Conservation (phyloP, 2,329 filamentous ascomycete genomes). For the Microsporum canis region DNA sequence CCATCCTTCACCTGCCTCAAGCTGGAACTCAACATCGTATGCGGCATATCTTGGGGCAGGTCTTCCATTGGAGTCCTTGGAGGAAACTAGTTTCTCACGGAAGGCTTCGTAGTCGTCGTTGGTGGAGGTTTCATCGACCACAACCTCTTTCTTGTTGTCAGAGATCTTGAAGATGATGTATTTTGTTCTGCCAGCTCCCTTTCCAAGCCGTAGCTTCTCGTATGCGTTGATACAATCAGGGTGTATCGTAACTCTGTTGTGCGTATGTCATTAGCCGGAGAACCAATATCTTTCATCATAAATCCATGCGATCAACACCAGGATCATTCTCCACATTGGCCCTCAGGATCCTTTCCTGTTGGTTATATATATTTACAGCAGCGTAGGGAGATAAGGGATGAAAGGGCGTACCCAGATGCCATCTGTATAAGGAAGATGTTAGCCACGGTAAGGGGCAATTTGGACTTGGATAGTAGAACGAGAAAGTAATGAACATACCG, state of each 20-base stretch:
- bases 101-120: constrained; percentile 40
- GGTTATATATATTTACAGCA: not conserved
- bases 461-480: not conserved
- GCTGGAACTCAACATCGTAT: constrained; percentile 41
- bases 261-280: not conserved
- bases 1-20: constrained; percentile 38
- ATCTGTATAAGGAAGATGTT: constrained; percentile 6
- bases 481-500: not conserved
- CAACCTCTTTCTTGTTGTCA: constrained; percentile 40
- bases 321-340: no score
- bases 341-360: not conserved
- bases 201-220: constrained; percentile 39
- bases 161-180: constrained; percentile 44
- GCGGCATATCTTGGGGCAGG: constrained; percentile 39
- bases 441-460: not conserved
- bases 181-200: constrained; percentile 30
- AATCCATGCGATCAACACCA: not conserved
- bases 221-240: constrained; percentile 38
- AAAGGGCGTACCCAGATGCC: constrained; percentile 11
- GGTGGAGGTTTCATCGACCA: constrained; percentile 36
- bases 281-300: not conserved
- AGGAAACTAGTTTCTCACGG: constrained; percentile 34
- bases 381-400: not conserved
- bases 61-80: constrained; percentile 34
- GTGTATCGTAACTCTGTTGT: constrained; percentile 34